Evolutionary conservation across 108 stramenopile species (phyloP).

Genomic region (Conticribra guillardii): DNA sequence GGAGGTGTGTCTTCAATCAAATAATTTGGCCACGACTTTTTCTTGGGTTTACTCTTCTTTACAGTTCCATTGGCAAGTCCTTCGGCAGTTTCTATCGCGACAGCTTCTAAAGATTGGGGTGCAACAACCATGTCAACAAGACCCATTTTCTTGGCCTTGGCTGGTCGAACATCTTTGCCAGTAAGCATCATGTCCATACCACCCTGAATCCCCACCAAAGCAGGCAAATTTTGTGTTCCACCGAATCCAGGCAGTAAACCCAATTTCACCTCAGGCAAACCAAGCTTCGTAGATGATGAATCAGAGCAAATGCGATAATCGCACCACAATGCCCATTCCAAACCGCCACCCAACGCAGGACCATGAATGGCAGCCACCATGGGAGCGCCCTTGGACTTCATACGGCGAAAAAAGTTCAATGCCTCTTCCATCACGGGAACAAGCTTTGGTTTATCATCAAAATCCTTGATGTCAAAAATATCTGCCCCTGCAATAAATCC

Average conservation of each 20-base stretch:
- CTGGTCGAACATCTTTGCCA: conserved; percentile 94
- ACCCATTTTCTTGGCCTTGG: conserved; percentile 98
- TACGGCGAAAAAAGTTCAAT: conserved; percentile 78
- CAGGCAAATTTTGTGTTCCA: conserved; percentile 95
- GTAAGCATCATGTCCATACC: conserved; percentile 98
- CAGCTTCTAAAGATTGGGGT: conserved; percentile 83
- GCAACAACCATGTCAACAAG: conserved; percentile 95
- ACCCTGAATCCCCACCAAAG: conserved; percentile 89
- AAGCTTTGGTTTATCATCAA: conserved; percentile 83
- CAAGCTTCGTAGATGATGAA: conserved; percentile 90
- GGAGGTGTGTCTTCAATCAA: conserved; percentile 91
- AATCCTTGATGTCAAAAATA: conserved; percentile 88
- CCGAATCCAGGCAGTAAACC: conserved; percentile 98
- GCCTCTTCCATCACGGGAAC: conserved; percentile 85
- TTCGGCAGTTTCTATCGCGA: conserved; percentile 86
- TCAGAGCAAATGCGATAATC: conserved; percentile 97
- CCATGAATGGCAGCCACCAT: conserved; percentile 97
- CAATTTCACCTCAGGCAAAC: conserved; percentile 98
- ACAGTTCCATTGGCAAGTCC: conserved; percentile 87
- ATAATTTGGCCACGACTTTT: conserved; percentile 78
- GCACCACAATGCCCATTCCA: conserved; percentile 99
- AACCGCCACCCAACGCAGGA: conserved; percentile 96
- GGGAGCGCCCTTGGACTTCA: conserved; percentile 82
- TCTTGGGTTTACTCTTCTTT: conserved; percentile 85
- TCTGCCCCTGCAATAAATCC: conserved; percentile 99